Evolutionary conservation across 1,139 yeast species (phyloP).

Genomic region (Maudiozyma humilis): DNA sequence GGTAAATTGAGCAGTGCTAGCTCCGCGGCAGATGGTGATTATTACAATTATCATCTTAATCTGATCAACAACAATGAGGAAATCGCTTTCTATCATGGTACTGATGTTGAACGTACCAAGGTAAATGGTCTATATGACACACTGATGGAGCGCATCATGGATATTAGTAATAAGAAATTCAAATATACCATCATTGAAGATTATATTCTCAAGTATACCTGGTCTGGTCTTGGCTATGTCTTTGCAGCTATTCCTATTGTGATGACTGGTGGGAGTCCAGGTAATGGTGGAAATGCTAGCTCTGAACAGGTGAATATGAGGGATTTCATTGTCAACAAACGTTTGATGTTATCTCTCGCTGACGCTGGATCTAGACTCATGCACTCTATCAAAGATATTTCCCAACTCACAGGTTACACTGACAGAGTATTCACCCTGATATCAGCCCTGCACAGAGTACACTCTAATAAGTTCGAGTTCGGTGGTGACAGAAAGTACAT

Average conservation of each 20-base stretch:
- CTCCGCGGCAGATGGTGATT: conserved; percentile 80
- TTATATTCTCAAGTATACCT: conserved; percentile 78
- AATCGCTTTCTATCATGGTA: conserved; percentile 89
- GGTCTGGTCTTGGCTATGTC: conserved; percentile 91
- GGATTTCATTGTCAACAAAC: conserved; percentile 81
- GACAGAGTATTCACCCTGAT: conserved; percentile 74
- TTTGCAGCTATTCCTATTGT: conserved; percentile 85
- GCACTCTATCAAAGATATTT: conserved; percentile 91
- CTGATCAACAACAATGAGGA: conserved; percentile 87
- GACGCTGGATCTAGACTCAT: conserved; percentile 95
- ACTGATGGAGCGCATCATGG: conserved; percentile 45
- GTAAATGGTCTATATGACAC: conserved; percentile 51
- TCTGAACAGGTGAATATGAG: conserved; percentile 57
- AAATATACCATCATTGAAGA: conserved; percentile 74
- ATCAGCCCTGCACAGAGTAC: conserved; percentile 72
- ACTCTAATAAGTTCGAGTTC: conserved; percentile 58
- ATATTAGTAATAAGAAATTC: conserved; percentile 39
- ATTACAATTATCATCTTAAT: conserved; percentile 78
- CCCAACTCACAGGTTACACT: conserved; percentile 84
- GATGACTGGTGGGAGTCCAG: conserved; percentile 34
- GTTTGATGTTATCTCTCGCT: conserved; percentile 82
- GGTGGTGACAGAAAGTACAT: conserved; percentile 35
- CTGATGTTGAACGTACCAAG: conserved; percentile 67
- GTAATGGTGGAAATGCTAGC: conserved; percentile 16
- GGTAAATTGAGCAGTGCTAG: conserved; percentile 69